Evolutionary conservation across 2,329 filamentous ascomycete species (phyloP).

Genomic region (Hypoxylon sp.): DNA sequence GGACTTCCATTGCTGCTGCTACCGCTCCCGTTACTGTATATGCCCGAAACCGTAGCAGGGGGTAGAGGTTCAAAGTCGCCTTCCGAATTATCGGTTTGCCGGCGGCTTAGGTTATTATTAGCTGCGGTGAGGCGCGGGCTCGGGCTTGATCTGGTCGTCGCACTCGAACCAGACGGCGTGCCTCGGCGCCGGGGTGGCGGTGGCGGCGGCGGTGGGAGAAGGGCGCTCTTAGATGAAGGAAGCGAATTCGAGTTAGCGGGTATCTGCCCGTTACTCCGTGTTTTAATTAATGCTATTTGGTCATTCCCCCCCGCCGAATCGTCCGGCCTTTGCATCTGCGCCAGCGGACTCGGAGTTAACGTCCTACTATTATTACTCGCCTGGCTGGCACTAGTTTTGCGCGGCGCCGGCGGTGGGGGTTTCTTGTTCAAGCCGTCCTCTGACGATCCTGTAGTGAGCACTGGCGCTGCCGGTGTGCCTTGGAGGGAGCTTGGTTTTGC

Average conservation of each 20-base stretch:
- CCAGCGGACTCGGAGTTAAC: slow-evolving; percentile 52
- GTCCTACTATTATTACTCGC: slow-evolving; percentile 23
- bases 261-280: slow-evolving; percentile 22
- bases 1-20: slow-evolving; percentile 41
- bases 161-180: slow-evolving; percentile 53
- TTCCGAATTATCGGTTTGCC: slow-evolving; percentile 55
- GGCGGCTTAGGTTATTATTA: slow-evolving; percentile 38
- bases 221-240: slow-evolving; percentile 30
- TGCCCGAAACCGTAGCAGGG: slow-evolving; percentile 42
- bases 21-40: slow-evolving; percentile 35
- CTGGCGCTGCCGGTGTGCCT: slow-evolving; percentile 52
- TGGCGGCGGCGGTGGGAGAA: slow-evolving; percentile 62
- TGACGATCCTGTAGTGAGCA: slow-evolving; percentile 29
- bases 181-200: slow-evolving; percentile 62
- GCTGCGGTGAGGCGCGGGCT: slow-evolving; percentile 50
- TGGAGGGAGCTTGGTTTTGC: slow-evolving; percentile 69
- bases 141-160: slow-evolving; percentile 46
- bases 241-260: slow-evolving; percentile 2
- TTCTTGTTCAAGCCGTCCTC: slow-evolving; percentile 21
- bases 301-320: slow-evolving; percentile 40
- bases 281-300: slow-evolving; percentile 3
- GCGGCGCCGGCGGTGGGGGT: slow-evolving; percentile 53
- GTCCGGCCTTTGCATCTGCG: slow-evolving; percentile 58
- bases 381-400: slow-evolving; percentile 49
- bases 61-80: slow-evolving; percentile 57